Base-by-base conservation (phyloP, 1,284 basidiomycete genomes). In the Trametes versicolor region DNA sequence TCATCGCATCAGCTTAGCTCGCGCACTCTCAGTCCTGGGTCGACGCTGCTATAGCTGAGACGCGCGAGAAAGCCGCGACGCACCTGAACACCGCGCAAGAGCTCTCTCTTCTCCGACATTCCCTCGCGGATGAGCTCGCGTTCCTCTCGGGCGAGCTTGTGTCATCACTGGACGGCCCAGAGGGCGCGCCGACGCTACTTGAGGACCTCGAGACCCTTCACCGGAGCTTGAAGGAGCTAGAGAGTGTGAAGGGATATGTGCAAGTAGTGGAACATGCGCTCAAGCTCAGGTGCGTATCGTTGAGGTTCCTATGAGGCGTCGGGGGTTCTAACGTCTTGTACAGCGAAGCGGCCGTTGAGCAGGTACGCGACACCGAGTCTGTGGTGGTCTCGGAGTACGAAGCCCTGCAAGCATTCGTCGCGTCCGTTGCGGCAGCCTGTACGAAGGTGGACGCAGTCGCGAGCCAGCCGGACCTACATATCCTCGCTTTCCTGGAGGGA, bases 201-300 rank as follows among this genome's bases (percentile, higher is more conserved):
- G 93, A 97, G 77, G 89, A 89, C 45, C 82, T 96, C 65, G 93
- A 96, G 73, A 85, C 83, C 0, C 77, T 93, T 62, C 92, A 94
- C 74, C 82, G 86, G 60, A 86, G 85, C 72, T 74, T 97, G 70
- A 89, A 87, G 73, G 91, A 93, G 72, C 81, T 96, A 36, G 83
- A 92, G 71, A 87, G 86, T 58, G 88, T 95, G 10, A 88, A 89
- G 71, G 83, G 85, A 25, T 97, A 97, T 77, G 87, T 94, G 7
- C 85, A 86, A 54, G 81, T 95, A 6, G 80, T 96, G 37, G 86
- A 94, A 70, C 86, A 84, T 71, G 87, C 89, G 8, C 79, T 97
- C 66, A 78, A 82, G 37, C 82, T 94, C 51, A 93, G 94, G 95
- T 95, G 67, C 65, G 85, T 72, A n/a, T n/a, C 9, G 55, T 72